Conservation (phyloP, 108 stramenopile species). For the Cyclotella sp. region DNA sequence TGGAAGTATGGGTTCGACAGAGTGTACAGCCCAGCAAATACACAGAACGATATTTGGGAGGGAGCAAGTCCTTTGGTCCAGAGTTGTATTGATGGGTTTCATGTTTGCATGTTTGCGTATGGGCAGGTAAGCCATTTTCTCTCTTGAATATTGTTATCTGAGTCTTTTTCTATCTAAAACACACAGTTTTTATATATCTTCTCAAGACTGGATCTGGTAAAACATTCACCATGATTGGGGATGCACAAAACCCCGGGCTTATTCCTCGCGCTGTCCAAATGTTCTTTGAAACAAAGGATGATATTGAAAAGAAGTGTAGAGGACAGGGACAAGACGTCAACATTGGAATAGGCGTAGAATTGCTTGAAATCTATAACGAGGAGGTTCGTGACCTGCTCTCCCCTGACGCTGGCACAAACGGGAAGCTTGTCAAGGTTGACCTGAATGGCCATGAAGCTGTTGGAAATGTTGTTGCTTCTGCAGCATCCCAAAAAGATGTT, state of each 20-base stretch:
- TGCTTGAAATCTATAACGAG: constrained; percentile 99
- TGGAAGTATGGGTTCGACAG: constrained; percentile 83
- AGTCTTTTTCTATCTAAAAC: background rate
- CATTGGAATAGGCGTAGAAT: constrained; percentile 81
- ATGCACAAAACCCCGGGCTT: constrained; percentile 64
- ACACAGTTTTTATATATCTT: background rate
- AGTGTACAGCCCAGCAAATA: constrained; percentile 63
- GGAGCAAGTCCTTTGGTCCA: constrained; percentile 88
- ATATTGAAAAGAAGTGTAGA: constrained; percentile 52
- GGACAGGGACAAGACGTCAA: constrained; percentile 48
- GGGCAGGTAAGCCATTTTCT: constrained; percentile 63
- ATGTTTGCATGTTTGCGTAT: constrained; percentile 94
- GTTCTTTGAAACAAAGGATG: constrained; percentile 76
- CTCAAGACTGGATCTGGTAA: constrained; percentile 65
- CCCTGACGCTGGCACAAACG: constrained; percentile 48
- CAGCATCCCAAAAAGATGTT: constrained; percentile 58
- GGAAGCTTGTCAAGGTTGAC: constrained; percentile 59
- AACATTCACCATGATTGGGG: constrained; percentile 96
- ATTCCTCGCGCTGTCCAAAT: constrained; percentile 76
- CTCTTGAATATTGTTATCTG: background rate
- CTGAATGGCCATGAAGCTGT: constrained; percentile 72
- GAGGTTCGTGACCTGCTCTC: constrained; percentile 90
- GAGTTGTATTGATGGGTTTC: constrained; percentile 86
- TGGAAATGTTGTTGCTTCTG: constrained; percentile 62
- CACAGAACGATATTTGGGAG: constrained; percentile 86